These are phyloP conservation scores for Herpetomonas samuelpessoai DNA, from an alignment of 208 protist species.

Conservation along the genomic window DNA sequence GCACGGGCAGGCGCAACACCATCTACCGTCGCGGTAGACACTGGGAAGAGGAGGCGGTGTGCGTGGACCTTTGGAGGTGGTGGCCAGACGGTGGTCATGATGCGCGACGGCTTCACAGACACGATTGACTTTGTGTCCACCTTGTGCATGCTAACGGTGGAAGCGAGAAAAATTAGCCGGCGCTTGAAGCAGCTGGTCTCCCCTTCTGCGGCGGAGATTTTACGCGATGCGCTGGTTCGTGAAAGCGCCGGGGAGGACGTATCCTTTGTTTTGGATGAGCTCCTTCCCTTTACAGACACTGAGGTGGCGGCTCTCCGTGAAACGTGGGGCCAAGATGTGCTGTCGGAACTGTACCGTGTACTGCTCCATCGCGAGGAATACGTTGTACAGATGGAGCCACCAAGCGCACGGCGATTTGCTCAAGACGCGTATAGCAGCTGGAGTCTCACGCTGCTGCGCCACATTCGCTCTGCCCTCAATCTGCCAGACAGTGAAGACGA, in stretches of 20 bases:
- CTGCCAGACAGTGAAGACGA: conserved; percentile 20
- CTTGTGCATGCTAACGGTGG: conserved; percentile 77
- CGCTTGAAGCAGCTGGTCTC: conserved; percentile 67
- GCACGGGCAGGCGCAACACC: conserved; percentile 7
- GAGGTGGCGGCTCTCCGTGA: conserved; percentile 48
- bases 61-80: conserved; percentile 61
- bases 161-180: conserved; percentile 63
- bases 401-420: conserved; percentile 43
- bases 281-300: conserved; percentile 48
- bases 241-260: not conserved
- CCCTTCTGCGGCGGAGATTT: conserved; percentile 59
- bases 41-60: conserved; percentile 51
- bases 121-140: conserved; percentile 84
- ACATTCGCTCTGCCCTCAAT: conserved; percentile 41
- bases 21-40: conserved; percentile 36
- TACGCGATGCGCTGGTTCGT: conserved; percentile 35
- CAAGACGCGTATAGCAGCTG: conserved; percentile 70
- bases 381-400: conserved; percentile 68
- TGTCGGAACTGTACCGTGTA: conserved; percentile 66
- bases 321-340: conserved; percentile 47
- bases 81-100: conserved; percentile 75
- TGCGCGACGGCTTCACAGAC: conserved; percentile 84
- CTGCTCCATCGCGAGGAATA: conserved; percentile 75
- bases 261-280: conserved; percentile 19
- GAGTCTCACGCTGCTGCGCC: conserved; percentile 50